Evolutionary conservation across 169 alveolate genomes (phyloP).

Genomic region (Besnoitia besnoiti): DNA sequence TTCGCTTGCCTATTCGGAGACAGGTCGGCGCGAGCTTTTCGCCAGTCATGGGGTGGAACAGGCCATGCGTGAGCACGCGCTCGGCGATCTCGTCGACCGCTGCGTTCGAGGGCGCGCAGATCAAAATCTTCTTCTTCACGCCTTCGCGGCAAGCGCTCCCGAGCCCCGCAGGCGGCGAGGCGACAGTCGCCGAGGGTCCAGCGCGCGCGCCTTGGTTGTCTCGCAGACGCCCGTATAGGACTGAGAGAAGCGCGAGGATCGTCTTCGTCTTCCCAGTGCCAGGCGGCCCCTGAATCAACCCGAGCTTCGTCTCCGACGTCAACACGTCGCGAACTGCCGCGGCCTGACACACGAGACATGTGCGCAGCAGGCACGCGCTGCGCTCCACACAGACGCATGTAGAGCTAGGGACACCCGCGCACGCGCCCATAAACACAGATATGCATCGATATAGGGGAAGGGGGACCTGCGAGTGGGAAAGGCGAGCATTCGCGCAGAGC

Average conservation of each 20-base stretch:
- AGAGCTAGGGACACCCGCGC: no score
- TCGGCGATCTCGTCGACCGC: slow-evolving; percentile 95
- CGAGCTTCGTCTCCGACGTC: slow-evolving; percentile 70
- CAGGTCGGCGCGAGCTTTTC: slow-evolving; percentile 19
- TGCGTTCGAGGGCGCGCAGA: slow-evolving; percentile 97
- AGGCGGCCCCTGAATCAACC: slow-evolving; percentile 98
- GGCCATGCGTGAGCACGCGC: slow-evolving; percentile 72
- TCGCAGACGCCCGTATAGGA: slow-evolving; percentile 69
- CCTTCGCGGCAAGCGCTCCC: not conserved
- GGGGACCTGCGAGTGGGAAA: no score
- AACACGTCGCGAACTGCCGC: slow-evolving; percentile 53
- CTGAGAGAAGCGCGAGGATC: slow-evolving; percentile 91
- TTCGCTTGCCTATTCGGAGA: slow-evolving; percentile 39
- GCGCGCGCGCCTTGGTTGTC: not conserved
- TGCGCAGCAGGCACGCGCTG: no score
- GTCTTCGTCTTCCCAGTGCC: slow-evolving; percentile 99
- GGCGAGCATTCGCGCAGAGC: no score
- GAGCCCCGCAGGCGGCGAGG: no score
- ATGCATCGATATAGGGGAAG: no score
- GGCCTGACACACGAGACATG: no score
- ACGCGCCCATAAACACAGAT: no score
- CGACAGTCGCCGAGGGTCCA: no score
- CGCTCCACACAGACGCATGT: no score
- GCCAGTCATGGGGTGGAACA: slow-evolving; percentile 6
- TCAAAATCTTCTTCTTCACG: slow-evolving; percentile 75